These are phyloP conservation scores for Penicillium occitanis DNA, from an alignment of 2,329 filamentous ascomycete species.

Conservation along the genomic window DNA sequence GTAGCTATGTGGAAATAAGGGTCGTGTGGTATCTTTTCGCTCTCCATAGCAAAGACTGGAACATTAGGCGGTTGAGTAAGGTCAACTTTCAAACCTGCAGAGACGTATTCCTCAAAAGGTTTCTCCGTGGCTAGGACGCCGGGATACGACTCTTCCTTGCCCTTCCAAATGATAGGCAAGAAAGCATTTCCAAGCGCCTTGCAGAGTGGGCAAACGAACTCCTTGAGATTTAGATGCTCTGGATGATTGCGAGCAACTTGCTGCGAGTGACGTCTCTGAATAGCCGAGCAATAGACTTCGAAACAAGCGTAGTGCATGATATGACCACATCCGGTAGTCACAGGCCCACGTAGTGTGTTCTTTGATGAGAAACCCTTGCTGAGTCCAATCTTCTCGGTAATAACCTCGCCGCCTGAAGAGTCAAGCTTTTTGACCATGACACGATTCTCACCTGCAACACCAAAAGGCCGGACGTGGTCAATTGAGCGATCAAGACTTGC, in stretches of 20 bases:
- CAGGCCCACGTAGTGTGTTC: slow-evolving; percentile 68
- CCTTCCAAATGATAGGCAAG: slow-evolving; percentile 92
- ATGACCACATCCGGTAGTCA: slow-evolving; percentile 90
- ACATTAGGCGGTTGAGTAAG: slow-evolving; percentile 53
- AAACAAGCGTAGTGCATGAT: slow-evolving; percentile 99
- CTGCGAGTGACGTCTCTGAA: slow-evolving; percentile 76
- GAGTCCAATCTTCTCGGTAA: slow-evolving; percentile 74
- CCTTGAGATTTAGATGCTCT: slow-evolving; percentile 72
- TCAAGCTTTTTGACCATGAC: slow-evolving; percentile 74
- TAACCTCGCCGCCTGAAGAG: slow-evolving; percentile 67
- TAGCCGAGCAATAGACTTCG: slow-evolving; percentile 84
- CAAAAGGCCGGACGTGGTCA: slow-evolving; percentile 81
- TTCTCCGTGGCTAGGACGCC: slow-evolving; percentile 63
- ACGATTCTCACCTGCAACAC: slow-evolving; percentile 83
- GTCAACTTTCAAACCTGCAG: slow-evolving; percentile 54
- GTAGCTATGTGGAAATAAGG: slow-evolving; percentile 51
- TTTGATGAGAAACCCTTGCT: slow-evolving; percentile 82
- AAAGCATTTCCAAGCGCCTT: slow-evolving; percentile 96
- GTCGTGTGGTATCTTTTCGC: slow-evolving; percentile 34
- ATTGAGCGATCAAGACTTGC: slow-evolving; percentile 80
- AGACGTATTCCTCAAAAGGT: slow-evolving; percentile 69
- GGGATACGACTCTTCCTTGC: slow-evolving; percentile 79
- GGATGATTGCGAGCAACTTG: slow-evolving; percentile 95
- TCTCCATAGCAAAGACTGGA: slow-evolving; percentile 39
- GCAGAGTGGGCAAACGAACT: slow-evolving; percentile 95